These are phyloP conservation scores for Cardamine chenopodiifolia DNA, from an alignment of 345 rosid species.

Conservation along the genomic window DNA sequence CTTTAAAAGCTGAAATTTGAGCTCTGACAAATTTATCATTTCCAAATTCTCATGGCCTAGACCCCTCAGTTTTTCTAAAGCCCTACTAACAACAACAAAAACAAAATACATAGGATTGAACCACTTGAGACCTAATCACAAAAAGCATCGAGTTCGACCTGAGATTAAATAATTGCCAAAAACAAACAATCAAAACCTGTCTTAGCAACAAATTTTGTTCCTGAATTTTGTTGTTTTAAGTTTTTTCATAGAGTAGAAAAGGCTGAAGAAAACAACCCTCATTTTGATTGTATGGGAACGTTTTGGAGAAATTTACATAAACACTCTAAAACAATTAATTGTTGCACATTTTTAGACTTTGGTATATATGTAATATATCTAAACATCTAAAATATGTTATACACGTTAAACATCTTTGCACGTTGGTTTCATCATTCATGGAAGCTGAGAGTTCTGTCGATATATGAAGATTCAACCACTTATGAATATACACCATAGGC, in stretches of 20 bases:
- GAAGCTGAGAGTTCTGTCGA: not conserved
- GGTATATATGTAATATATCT: too few relatives aligned
- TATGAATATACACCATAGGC: not conserved
- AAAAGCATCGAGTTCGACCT: not conserved
- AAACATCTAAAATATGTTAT: too few relatives aligned
- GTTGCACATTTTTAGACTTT: not conserved
- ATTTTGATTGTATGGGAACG: not conserved
- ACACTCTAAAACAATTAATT: not conserved
- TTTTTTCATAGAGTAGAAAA: not conserved
- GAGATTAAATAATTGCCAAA: constrained; percentile 5
- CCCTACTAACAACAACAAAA: not conserved
- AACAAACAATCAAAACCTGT: not conserved
- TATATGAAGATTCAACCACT: not conserved
- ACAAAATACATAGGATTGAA: not conserved
- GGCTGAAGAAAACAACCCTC: not conserved
- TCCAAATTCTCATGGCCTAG: not conserved
- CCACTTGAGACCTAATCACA: not conserved
- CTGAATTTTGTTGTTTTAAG: not conserved
- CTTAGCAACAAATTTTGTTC: constrained; percentile 11
- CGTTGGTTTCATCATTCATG: not conserved
- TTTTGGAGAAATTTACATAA: not conserved
- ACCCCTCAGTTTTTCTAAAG: not conserved
- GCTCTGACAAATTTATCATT: not conserved
- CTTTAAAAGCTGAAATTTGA: not conserved
- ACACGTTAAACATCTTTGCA: too few relatives aligned